A percentile compares a stretch with the other conserved stretches of the same genome.
phyloP scores from a whole-genome alignment of 2,329 filamentous ascomycete genomes.

The Phyllachora maydis region DNA sequence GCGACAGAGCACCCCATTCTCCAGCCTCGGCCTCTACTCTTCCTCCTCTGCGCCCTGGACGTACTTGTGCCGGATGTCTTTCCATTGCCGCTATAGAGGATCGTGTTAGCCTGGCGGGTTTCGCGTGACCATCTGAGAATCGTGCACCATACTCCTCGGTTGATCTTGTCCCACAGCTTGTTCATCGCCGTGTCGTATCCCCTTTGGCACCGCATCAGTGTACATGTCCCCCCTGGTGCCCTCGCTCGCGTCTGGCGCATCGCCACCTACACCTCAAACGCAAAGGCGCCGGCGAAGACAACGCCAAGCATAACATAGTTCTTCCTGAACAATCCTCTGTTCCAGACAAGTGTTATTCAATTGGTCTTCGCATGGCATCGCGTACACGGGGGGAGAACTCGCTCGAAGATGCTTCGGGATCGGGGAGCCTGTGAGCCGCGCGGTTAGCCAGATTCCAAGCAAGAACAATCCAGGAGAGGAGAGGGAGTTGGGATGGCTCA shows the following conservation, averaged over 20 bases:
- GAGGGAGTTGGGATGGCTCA: conserved; percentile 19
- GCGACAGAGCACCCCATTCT: too few relatives aligned
- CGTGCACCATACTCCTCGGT: conserved; percentile 62
- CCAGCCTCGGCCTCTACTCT: too few relatives aligned
- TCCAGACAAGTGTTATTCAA: conserved; percentile 5
- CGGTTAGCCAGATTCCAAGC: conserved; percentile 10
- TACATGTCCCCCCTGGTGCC: conserved; percentile 1
- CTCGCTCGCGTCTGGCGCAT: conserved; percentile 3
- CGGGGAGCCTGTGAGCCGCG: conserved; percentile 14
- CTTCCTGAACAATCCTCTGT: conserved; percentile 63
- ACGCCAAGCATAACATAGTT: conserved; percentile 76
- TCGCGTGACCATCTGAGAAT: conserved; percentile 1
- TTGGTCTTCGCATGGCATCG: conserved; percentile 1
- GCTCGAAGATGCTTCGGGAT: conserved; percentile 46
- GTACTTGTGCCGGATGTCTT: conserved; percentile 91
- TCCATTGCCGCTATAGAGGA: conserved; percentile 80
- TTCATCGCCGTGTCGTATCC: conserved; percentile 67
- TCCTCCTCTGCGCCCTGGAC: conserved; percentile 49
- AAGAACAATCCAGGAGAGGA: conserved; percentile 3
- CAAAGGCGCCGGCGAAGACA: conserved; percentile 78
- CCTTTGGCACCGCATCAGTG: conserved; percentile 39
- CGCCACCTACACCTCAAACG: conserved; percentile 75
- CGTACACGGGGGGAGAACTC: conserved; percentile 12
- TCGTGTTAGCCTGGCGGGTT: not conserved
- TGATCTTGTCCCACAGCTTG: conserved; percentile 75